Conservation (phyloP, 1,284 basidiomycete species). For the Porogramme epimiltina region DNA sequence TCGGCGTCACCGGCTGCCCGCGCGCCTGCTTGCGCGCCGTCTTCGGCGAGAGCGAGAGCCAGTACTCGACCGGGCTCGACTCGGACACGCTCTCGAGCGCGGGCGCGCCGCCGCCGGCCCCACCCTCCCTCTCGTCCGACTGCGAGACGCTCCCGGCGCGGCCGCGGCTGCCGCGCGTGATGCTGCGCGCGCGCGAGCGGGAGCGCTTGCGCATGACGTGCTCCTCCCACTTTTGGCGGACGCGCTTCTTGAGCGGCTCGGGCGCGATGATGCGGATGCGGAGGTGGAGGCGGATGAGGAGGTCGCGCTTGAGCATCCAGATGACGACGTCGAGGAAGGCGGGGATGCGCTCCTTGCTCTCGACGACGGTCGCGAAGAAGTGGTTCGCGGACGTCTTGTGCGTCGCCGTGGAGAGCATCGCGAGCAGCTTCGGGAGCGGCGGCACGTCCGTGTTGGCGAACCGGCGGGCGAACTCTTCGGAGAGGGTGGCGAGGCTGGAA, state of each 20-base stretch:
- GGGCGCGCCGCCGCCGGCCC: no score
- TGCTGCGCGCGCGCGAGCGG: slow-evolving; percentile 23
- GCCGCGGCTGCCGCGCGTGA: slow-evolving; percentile 3
- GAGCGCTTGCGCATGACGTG: slow-evolving; percentile 35
- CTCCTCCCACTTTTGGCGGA: slow-evolving; percentile 49
- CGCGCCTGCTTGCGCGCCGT: slow-evolving; percentile 45
- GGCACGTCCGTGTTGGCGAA: slow-evolving; percentile 72
- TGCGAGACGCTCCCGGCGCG: background rate
- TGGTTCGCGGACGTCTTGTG: slow-evolving; percentile 62
- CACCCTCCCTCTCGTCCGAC: no score
- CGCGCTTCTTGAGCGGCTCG: slow-evolving; percentile 70
- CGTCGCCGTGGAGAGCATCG: slow-evolving; percentile 69
- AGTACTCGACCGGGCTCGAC: slow-evolving; percentile 30
- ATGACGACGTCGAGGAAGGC: slow-evolving; percentile 84
- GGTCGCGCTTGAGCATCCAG: slow-evolving; percentile 89
- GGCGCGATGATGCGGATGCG: slow-evolving; percentile 85
- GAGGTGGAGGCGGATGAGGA: slow-evolving; percentile 86
- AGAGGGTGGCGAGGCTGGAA: slow-evolving; percentile 60
- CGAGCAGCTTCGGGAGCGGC: slow-evolving; percentile 73
- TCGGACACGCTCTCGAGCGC: slow-evolving; percentile 20
- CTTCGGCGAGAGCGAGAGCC: slow-evolving; percentile 52
- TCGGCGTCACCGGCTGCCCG: slow-evolving; percentile 31
- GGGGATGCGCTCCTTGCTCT: slow-evolving; percentile 65
- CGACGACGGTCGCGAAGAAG: slow-evolving; percentile 79
- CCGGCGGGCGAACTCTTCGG: slow-evolving; percentile 61